Conservation (phyloP, 2,329 filamentous ascomycete genomes). For the Clonostachys rosea region DNA sequence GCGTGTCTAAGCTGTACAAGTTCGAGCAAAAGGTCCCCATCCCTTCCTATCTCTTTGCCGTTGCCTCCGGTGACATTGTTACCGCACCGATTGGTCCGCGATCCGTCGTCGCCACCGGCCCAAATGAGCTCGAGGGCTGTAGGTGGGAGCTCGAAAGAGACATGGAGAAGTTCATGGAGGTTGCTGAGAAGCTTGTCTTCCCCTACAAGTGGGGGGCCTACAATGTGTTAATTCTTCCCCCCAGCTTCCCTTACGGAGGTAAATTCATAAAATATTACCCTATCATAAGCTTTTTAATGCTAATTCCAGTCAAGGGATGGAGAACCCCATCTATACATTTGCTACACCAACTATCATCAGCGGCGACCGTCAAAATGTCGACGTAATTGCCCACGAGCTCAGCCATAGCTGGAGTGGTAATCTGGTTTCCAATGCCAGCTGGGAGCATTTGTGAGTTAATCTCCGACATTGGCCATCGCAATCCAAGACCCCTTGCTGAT, state of each 20-base stretch:
- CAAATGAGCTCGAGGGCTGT: slow-evolving; percentile 77
- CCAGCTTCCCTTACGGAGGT: slow-evolving; percentile 85
- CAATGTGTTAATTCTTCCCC: slow-evolving; percentile 86
- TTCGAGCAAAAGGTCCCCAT: slow-evolving; percentile 93
- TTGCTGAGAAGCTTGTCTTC: slow-evolving; percentile 76
- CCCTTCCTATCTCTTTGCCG: slow-evolving; percentile 89
- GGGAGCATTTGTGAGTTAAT: slow-evolving; percentile 69
- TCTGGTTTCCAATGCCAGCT: slow-evolving; percentile 70
- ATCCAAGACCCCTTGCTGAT: slow-evolving; percentile 1
- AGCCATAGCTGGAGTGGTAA: slow-evolving; percentile 85
- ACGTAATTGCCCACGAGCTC: slow-evolving; percentile 89
- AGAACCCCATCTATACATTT: slow-evolving; percentile 93
- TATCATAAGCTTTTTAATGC: neutral
- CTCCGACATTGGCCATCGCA: slow-evolving; percentile 1
- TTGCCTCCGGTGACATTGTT: slow-evolving; percentile 81
- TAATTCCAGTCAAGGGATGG: slow-evolving; percentile 55
- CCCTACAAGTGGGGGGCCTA: slow-evolving; percentile 94
- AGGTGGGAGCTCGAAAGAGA: slow-evolving; percentile 90
- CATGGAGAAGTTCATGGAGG: slow-evolving; percentile 87
- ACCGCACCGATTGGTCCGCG: slow-evolving; percentile 82
- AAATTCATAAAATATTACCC: slow-evolving; percentile 19
- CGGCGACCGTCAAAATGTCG: slow-evolving; percentile 85
- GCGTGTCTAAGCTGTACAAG: slow-evolving; percentile 63
- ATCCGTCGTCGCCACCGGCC: slow-evolving; percentile 80
- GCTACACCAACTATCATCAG: slow-evolving; percentile 93